Evolutionary conservation across 2,329 filamentous ascomycete species (phyloP).

Genomic region (Colletotrichum horii): DNA sequence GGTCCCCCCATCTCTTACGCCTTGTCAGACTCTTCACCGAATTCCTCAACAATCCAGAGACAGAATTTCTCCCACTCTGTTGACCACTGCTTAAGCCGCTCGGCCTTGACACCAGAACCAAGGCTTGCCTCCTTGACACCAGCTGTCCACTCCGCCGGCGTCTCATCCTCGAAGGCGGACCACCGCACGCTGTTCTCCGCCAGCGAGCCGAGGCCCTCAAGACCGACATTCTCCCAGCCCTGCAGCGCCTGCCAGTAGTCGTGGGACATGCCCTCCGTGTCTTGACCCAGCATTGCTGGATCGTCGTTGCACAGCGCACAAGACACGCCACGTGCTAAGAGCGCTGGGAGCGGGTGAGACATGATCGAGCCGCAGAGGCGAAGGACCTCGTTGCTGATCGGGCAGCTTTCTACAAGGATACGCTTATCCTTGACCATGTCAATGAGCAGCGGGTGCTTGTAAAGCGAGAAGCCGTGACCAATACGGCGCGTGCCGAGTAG

Average conservation of each 20-base stretch:
- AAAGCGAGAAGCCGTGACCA: conserved; percentile 80
- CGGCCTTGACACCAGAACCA: conserved; percentile 70
- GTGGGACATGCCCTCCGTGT: conserved; percentile 76
- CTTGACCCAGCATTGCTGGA: conserved; percentile 79
- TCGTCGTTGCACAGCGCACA: conserved; percentile 84
- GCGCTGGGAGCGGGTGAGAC: conserved; percentile 75
- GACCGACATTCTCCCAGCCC: conserved; percentile 81
- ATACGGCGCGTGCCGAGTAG: conserved; percentile 81
- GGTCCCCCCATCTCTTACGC: not conserved
- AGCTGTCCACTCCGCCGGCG: conserved; percentile 67
- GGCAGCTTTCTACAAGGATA: conserved; percentile 82
- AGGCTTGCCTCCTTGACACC: conserved; percentile 73
- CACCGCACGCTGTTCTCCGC: conserved; percentile 86
- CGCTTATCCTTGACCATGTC: conserved; percentile 82
- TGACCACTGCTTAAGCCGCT: conserved; percentile 74
- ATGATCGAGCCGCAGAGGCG: conserved; percentile 73
- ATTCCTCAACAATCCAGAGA: conserved; percentile 80
- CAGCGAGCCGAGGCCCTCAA: conserved; percentile 78
- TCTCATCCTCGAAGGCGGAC: conserved; percentile 81
- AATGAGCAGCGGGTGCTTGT: conserved; percentile 82
- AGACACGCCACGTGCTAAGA: conserved; percentile 77
- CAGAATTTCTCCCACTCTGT: conserved; percentile 83
- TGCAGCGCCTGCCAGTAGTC: conserved; percentile 89
- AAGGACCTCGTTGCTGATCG: conserved; percentile 81
- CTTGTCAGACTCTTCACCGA: conserved; percentile 59